Evolutionary conservation across 768 basidiomycete species (phyloP).

Genomic region (Mycena alexandri): DNA sequence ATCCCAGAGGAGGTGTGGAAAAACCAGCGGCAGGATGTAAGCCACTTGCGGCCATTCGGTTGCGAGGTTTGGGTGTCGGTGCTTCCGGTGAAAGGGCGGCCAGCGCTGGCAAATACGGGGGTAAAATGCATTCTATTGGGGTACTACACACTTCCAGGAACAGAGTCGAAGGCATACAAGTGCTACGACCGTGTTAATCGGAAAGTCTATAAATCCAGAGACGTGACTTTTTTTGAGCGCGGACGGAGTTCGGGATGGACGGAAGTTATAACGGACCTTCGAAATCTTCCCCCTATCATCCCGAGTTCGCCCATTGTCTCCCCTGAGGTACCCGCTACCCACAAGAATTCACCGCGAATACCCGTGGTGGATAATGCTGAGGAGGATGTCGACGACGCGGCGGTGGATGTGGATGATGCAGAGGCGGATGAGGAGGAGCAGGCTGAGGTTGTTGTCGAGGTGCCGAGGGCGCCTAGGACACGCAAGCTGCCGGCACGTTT

Average conservation of each 20-base stretch:
- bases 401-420: no score
- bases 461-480: not conserved
- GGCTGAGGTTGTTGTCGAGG: not conserved
- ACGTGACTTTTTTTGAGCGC: conserved; percentile 9
- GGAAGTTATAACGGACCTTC: conserved; percentile 22
- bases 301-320: not conserved
- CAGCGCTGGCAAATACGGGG: not conserved
- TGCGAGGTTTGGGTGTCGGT: conserved; percentile 6
- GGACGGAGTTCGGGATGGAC: conserved; percentile 12
- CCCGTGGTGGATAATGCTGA: not conserved
- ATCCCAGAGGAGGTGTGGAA: conserved; percentile 17
- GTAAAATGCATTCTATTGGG: conserved; percentile 11
- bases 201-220: conserved; percentile 13
- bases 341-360: not conserved
- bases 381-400: not conserved
- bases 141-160: conserved; percentile 9
- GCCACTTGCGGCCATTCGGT: conserved; percentile 10
- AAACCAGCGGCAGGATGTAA: not conserved
- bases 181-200: not conserved
- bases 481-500: not conserved
- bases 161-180: conserved; percentile 17
- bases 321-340: conserved; percentile 4
- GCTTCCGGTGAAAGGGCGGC: not conserved
- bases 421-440: not conserved
- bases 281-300: conserved; percentile 10